phyloP scores from a whole-genome alignment of 1,139 yeast species.

The Geotrichum restrictum region DNA sequence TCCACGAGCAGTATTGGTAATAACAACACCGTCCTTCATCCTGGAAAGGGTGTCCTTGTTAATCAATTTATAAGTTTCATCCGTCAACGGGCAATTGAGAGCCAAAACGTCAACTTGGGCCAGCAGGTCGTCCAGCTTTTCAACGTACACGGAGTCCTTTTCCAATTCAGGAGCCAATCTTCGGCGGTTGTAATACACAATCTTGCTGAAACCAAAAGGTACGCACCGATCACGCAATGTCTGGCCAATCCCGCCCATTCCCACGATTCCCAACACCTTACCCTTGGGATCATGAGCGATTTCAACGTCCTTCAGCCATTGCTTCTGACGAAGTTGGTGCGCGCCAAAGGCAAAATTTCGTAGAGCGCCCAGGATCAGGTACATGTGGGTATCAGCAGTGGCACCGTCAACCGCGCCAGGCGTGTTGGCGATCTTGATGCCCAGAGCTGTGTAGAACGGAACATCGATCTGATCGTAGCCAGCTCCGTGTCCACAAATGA shows the following conservation, averaged over 20 bases:
- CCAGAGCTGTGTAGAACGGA: slow-evolving; percentile 46
- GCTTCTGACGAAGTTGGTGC: slow-evolving; percentile 40
- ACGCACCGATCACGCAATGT: slow-evolving; percentile 61
- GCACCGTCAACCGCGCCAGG: slow-evolving; percentile 69
- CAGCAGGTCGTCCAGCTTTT: slow-evolving; percentile 52
- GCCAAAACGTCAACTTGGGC: slow-evolving; percentile 56
- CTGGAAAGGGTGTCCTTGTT: slow-evolving; percentile 50
- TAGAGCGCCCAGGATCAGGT: slow-evolving; percentile 54
- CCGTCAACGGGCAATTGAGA: slow-evolving; percentile 60
- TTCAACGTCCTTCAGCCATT: slow-evolving; percentile 36
- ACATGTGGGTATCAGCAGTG: slow-evolving; percentile 70
- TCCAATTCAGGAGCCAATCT: slow-evolving; percentile 53
- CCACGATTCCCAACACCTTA: slow-evolving; percentile 65
- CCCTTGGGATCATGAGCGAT: slow-evolving; percentile 55
- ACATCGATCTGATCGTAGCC: slow-evolving; percentile 73
- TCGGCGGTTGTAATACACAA: slow-evolving; percentile 62
- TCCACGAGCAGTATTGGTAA: slow-evolving; percentile 67
- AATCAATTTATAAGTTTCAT: slow-evolving; percentile 52
- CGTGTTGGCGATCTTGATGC: slow-evolving; percentile 63
- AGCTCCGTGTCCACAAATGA: slow-evolving; percentile 81
- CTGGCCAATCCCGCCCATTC: slow-evolving; percentile 81
- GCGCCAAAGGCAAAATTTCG: slow-evolving; percentile 52
- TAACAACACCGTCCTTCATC: slow-evolving; percentile 65
- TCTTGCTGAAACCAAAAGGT: slow-evolving; percentile 60
- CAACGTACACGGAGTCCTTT: slow-evolving; percentile 49